Conservation (phyloP, 2,329 filamentous ascomycete species). For the Diaporthe citri region DNA sequence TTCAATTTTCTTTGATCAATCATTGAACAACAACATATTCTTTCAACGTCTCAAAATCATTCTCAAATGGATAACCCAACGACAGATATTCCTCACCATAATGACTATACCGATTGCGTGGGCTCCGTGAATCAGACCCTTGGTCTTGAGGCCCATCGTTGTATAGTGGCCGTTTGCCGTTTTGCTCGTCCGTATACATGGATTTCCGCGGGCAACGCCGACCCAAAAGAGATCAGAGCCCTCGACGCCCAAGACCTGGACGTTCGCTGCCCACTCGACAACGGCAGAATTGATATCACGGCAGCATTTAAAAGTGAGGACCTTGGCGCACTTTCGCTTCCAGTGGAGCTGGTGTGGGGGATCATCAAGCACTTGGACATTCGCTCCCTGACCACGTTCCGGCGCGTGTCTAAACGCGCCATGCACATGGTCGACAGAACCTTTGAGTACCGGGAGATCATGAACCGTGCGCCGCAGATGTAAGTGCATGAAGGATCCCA, state of each 20-base stretch:
- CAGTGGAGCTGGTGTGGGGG: not conserved
- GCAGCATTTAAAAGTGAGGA: not conserved
- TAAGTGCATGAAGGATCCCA: not conserved
- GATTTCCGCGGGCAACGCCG: not conserved
- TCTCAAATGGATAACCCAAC: too few relatives aligned
- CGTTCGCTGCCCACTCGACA: not conserved
- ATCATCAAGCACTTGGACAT: not conserved
- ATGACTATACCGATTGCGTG: too few relatives aligned
- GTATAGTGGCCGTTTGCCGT: too few relatives aligned
- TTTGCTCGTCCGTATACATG: not conserved
- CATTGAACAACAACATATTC: not conserved
- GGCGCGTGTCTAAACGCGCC: not conserved
- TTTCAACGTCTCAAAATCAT: not conserved
- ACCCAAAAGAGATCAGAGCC: not conserved
- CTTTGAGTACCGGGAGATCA: not conserved
- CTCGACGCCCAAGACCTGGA: not conserved
- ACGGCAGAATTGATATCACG: not conserved
- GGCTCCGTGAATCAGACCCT: too few relatives aligned
- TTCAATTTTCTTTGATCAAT: not conserved
- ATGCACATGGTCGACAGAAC: not conserved
- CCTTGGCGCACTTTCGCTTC: not conserved
- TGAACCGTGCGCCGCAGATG: not conserved
- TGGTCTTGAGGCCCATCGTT: too few relatives aligned
- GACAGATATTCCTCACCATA: too few relatives aligned
- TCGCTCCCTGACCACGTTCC: not conserved